These are phyloP conservation scores for Rehmannia glutinosa DNA, from an alignment of 257 asterid genomes.

Conservation along the genomic window DNA sequence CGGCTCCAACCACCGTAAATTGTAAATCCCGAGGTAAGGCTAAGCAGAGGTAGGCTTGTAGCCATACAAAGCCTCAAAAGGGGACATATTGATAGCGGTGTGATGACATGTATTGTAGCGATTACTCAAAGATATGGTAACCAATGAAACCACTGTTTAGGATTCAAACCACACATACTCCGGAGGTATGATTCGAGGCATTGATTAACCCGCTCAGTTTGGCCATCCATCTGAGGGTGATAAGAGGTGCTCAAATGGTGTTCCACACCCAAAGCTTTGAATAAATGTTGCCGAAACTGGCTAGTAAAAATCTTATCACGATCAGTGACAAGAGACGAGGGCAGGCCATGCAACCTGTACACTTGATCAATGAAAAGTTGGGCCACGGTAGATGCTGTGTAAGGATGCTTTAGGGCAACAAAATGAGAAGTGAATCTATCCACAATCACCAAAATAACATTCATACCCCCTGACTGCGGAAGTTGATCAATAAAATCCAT, in stretches of 20 bases:
- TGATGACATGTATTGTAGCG: neutral
- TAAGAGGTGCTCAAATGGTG: neutral
- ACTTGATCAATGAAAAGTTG: neutral
- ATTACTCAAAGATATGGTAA: neutral
- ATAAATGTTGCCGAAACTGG: neutral
- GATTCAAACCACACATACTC: neutral
- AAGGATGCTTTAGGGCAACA: neutral
- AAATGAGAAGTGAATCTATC: neutral
- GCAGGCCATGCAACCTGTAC: neutral
- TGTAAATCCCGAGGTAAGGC: too few relatives aligned
- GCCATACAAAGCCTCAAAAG: too few relatives aligned
- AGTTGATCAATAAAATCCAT: too few relatives aligned
- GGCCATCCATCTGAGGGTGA: neutral
- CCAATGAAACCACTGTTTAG: too few relatives aligned
- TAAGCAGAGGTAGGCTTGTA: too few relatives aligned
- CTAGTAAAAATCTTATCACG: neutral
- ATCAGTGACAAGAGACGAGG: neutral
- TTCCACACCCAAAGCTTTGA: neutral
- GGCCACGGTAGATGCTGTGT: neutral
- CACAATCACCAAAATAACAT: too few relatives aligned
- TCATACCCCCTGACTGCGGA: too few relatives aligned
- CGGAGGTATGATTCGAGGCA: neutral
- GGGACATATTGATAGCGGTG: too few relatives aligned
- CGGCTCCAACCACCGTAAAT: too few relatives aligned
- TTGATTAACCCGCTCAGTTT: neutral